phyloP scores from a whole-genome alignment of 2,329 filamentous ascomycete genomes.

The Thermothelomyces thermophilus region DNA sequence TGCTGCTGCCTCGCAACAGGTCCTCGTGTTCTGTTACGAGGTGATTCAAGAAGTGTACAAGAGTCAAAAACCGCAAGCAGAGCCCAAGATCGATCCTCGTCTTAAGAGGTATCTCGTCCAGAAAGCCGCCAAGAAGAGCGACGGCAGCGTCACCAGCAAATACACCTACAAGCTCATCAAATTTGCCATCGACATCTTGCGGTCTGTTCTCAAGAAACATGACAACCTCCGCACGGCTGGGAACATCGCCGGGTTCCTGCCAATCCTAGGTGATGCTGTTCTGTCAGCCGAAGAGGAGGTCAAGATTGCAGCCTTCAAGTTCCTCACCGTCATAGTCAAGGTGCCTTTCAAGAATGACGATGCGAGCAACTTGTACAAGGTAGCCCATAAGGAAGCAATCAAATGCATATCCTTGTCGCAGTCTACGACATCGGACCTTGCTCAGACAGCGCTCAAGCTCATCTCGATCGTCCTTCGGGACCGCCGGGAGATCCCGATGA shows the following conservation, averaged over 20 bases:
- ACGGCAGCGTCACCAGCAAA: slow-evolving; percentile 65
- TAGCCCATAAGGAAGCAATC: slow-evolving; percentile 80
- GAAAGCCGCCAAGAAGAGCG: slow-evolving; percentile 67
- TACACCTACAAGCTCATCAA: slow-evolving; percentile 81
- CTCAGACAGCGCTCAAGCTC: slow-evolving; percentile 84
- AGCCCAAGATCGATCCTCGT: slow-evolving; percentile 53
- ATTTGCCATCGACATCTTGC: slow-evolving; percentile 81
- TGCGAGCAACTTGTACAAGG: slow-evolving; percentile 56
- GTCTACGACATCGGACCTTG: slow-evolving; percentile 73
- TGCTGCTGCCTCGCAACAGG: slow-evolving; percentile 68
- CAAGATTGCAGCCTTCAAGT: slow-evolving; percentile 76
- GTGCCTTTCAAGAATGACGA: slow-evolving; percentile 70
- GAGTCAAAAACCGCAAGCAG: slow-evolving; percentile 45
- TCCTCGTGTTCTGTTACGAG: slow-evolving; percentile 92
- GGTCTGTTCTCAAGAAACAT: slow-evolving; percentile 79
- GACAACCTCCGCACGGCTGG: slow-evolving; percentile 69
- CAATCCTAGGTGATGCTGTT: slow-evolving; percentile 80
- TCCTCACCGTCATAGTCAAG: slow-evolving; percentile 80
- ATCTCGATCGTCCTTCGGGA: slow-evolving; percentile 80
- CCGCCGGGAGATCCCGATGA: slow-evolving; percentile 65
- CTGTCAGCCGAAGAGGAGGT: slow-evolving; percentile 85
- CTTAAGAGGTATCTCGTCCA: slow-evolving; percentile 73
- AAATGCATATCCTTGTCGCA: slow-evolving; percentile 71
- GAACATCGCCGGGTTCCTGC: slow-evolving; percentile 80
- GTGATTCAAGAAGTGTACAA: slow-evolving; percentile 82